Percentiles rank a stretch among this genome's conserved stretches.
Evolutionary conservation across 495 filamentous ascomycete species (phyloP).

Genomic region (Aspergillus baeticus): DNA sequence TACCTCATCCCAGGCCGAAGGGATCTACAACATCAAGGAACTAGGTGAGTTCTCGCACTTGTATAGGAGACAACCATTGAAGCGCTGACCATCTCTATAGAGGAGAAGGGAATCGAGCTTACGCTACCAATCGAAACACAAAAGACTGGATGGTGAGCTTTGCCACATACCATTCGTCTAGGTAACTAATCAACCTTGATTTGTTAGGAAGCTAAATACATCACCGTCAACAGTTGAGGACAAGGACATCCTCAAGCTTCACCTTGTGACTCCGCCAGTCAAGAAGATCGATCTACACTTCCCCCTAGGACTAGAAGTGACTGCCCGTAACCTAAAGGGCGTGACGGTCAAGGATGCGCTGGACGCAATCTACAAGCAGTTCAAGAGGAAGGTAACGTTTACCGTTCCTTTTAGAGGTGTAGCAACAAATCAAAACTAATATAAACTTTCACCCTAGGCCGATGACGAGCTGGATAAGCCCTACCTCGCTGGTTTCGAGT

Average conservation of each 20-base stretch:
- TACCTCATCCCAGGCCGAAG: slow-evolving; percentile 62
- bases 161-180: too few species aligned
- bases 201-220: slow-evolving; percentile 81
- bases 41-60: slow-evolving; percentile 60
- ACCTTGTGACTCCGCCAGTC: slow-evolving; percentile 74
- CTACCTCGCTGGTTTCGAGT: slow-evolving; percentile 89
- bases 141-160: slow-evolving; percentile 81
- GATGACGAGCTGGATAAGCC: slow-evolving; percentile 84
- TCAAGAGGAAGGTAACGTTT: slow-evolving; percentile 79
- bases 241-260: slow-evolving; percentile 75
- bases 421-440: slow-evolving; percentile 10
- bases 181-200: too few species aligned
- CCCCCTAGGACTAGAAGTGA: slow-evolving; percentile 81
- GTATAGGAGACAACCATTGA: not conserved
- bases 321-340: slow-evolving; percentile 84
- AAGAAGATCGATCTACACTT: slow-evolving; percentile 93
- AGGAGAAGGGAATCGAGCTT: slow-evolving; percentile 70
- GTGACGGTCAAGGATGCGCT: slow-evolving; percentile 94
- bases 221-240: slow-evolving; percentile 75
- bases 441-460: slow-evolving; percentile 51
- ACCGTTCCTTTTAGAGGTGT: not conserved
- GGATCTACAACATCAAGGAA: slow-evolving; percentile 80
- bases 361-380: slow-evolving; percentile 90
- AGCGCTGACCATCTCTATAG: slow-evolving; percentile 39
- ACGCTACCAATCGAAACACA: slow-evolving; percentile 85